These are phyloP conservation scores for Ustilago nuda DNA, from an alignment of 1,284 basidiomycete species.

Conservation along the genomic window DNA sequence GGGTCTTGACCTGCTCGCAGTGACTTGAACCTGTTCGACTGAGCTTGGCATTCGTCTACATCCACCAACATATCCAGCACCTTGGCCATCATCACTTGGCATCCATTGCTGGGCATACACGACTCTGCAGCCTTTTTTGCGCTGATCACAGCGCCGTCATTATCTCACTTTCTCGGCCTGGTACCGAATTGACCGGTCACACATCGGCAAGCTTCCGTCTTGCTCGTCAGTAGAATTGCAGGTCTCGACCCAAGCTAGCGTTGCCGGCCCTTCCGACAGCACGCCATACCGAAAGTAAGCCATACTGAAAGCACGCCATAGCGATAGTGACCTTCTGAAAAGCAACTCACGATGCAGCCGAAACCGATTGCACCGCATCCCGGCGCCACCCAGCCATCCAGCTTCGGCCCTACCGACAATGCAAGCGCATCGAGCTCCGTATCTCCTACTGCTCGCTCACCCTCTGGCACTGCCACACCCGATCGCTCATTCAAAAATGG, in stretches of 20 bases:
- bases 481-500: slow-evolving; percentile 30
- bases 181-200: neutral
- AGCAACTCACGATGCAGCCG: slow-evolving; percentile 27
- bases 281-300: too few species aligned
- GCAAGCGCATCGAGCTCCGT: slow-evolving; percentile 36
- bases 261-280: too few species aligned
- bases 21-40: neutral
- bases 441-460: slow-evolving; percentile 39
- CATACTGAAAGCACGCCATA: too few species aligned
- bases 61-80: neutral
- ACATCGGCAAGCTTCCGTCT: neutral
- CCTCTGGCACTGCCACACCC: slow-evolving; percentile 40
- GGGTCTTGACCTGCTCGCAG: neutral
- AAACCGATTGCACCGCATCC: slow-evolving; percentile 44
- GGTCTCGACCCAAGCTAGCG: neutral
- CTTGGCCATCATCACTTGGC: neutral
- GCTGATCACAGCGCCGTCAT: neutral
- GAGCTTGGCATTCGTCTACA: slow-evolving; percentile 2
- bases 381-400: slow-evolving; percentile 15
- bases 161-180: neutral
- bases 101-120: neutral
- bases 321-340: neutral
- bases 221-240: neutral
- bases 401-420: slow-evolving; percentile 22
- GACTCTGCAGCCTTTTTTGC: neutral